phyloP scores from a whole-genome alignment of 140 eudicot genomes.

The Flaveria floridana region DNA sequence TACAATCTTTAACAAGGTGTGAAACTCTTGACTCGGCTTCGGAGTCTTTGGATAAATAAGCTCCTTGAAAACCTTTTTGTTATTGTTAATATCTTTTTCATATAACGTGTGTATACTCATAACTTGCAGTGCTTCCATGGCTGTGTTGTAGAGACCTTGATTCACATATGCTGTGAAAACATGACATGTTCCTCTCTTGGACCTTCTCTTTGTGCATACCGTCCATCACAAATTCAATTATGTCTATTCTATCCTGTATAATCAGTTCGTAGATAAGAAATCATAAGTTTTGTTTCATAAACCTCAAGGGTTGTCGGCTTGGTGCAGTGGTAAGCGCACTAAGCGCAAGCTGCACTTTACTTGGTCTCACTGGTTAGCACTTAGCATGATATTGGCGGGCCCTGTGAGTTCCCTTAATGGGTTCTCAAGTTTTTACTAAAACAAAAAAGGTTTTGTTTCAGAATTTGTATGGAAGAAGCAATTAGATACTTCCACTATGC shows the following conservation, averaged over 20 bases:
- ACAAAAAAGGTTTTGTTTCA: neutral
- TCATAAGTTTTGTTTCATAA: neutral
- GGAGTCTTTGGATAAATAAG: constrained; percentile 48
- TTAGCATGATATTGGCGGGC: neutral
- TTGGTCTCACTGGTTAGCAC: neutral
- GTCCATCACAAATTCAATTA: constrained; percentile 58
- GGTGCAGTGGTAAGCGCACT: neutral
- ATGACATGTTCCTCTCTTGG: constrained; percentile 66
- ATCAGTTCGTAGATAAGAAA: constrained; percentile 8
- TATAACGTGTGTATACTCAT: constrained; percentile 77
- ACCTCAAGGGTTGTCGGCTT: neutral
- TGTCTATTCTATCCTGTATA: constrained; percentile 64
- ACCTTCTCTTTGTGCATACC: constrained; percentile 57
- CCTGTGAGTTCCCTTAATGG: neutral
- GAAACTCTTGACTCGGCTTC: constrained; percentile 49
- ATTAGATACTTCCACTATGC: constrained; percentile 42
- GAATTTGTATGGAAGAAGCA: neutral
- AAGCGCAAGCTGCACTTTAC: neutral
- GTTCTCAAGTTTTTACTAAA: neutral
- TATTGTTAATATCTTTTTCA: constrained; percentile 40
- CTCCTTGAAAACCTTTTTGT: constrained; percentile 39
- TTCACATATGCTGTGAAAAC: constrained; percentile 65
- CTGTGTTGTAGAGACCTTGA: constrained; percentile 51
- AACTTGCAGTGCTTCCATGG: constrained; percentile 86
- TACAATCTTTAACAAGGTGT: constrained; percentile 40